Percentiles rank a stretch among this genome's conserved stretches.
Evolutionary conservation across 2,329 filamentous ascomycete genomes (phyloP).

Genomic region (Golovinomyces cichoracearum): DNA sequence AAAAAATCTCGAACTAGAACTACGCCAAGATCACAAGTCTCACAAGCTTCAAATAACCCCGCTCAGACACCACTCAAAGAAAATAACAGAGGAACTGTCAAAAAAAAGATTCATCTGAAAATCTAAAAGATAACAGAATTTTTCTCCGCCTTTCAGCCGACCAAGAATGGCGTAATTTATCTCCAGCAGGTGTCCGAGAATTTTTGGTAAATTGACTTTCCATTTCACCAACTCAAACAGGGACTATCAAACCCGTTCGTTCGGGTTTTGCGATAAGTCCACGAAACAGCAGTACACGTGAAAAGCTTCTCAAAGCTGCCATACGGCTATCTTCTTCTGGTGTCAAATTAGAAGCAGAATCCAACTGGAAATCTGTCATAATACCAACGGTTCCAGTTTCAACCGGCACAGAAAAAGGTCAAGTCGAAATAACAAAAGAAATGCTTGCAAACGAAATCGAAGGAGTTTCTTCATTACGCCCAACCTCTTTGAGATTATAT

Average conservation of each 20-base stretch:
- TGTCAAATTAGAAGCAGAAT: neutral
- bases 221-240: no score
- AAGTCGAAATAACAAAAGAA: no score
- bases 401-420: no score
- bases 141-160: neutral
- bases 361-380: neutral
- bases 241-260: neutral
- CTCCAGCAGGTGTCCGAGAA: neutral
- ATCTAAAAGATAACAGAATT: neutral
- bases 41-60: neutral
- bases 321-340: neutral
- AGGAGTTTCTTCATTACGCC: neutral
- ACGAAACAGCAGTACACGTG: neutral
- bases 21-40: neutral
- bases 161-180: neutral
- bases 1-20: neutral
- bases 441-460: neutral
- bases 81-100: no score
- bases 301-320: neutral
- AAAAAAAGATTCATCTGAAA: no score
- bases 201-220: no score
- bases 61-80: no score
- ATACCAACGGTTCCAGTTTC: no score
- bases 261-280: neutral
- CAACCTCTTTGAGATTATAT: neutral